Evolutionary conservation across 1,284 basidiomycete species (phyloP), one percentile per base, ranked within the genome.

Genomic region (Microbotryum violaceum): DNA sequence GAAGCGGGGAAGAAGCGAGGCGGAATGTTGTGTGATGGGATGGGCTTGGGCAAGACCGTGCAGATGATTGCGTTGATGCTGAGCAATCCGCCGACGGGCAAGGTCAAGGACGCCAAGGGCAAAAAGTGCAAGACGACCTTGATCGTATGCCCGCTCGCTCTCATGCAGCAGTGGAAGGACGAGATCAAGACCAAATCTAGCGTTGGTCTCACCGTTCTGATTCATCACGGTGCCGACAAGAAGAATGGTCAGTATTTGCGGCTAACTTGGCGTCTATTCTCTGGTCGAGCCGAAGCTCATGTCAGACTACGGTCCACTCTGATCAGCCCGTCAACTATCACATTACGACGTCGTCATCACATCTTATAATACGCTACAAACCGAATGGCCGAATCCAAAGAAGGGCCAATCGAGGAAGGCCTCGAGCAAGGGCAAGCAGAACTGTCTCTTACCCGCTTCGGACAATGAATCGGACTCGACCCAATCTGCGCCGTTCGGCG

Each of bases 91-190:
- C 58, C 60, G 18, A 60, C 31, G 29, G 51, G 37, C 45, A 58
- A 60, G 46, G 18, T 23, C 37, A 50, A 53, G 20, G n/a, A 60
- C 31, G 27, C 52, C 29, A 21, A 60, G 7, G 48, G n/a, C 21
- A 27, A 20, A 42, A 54, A 45, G 51, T 46, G 49, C 23, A 68
- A 66, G 58, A 66, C 67, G 33, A 68, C 67, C 8, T 42, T 69
- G 44, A 64, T 72, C 44, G 67, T 77, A 12, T 75, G 73, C 12
- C 77, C 77, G 0, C 67, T 78, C 6, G 85, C 89, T 8, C 82
- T 98, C 21, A 85, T 97, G 64, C 82, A 83, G 20, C 94, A 98
- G 74, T 98, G 94, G 94, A 87, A 87, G 21, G 79, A 82, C 5
- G 94, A 98, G 74, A 84, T 90, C 47, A 77, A 81, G 60, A 88